These are phyloP conservation scores for Mallotus repandus DNA, from an alignment of 441 rosid genomes.

Conservation along the genomic window DNA sequence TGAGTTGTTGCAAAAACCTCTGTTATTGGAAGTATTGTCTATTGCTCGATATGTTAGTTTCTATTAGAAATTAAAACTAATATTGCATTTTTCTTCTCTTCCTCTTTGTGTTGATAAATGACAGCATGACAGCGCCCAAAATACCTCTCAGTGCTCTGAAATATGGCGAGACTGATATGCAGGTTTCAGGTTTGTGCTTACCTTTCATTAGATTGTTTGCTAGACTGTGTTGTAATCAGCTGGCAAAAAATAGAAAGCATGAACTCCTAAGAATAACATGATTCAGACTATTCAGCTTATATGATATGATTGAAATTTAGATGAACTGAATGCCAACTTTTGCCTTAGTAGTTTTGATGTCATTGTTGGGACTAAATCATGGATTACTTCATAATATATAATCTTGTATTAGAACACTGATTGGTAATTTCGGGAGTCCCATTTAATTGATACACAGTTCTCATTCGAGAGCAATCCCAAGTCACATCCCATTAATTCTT, in stretches of 20 bases:
- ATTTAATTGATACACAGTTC: too few species aligned
- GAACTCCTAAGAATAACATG: neutral
- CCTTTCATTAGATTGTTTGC: neutral
- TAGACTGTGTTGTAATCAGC: slow-evolving; percentile 7
- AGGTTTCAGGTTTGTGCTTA: slow-evolving; percentile 56
- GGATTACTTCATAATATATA: neutral
- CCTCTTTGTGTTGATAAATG: slow-evolving; percentile 12
- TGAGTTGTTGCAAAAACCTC: neutral
- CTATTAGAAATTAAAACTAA: slow-evolving; percentile 7
- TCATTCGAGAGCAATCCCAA: too few species aligned
- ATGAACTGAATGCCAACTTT: neutral
- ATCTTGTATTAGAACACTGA: neutral
- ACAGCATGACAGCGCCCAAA: slow-evolving; percentile 88
- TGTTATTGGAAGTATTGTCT: neutral
- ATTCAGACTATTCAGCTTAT: neutral
- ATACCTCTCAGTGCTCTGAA: slow-evolving; percentile 73
- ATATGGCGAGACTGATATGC: slow-evolving; percentile 72
- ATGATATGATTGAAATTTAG: neutral
- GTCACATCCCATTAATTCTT: too few species aligned
- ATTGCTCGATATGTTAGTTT: slow-evolving; percentile 8
- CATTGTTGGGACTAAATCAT: neutral
- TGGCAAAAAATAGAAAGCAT: slow-evolving; percentile 7
- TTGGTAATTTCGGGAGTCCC: too few species aligned
- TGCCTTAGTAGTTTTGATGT: neutral
- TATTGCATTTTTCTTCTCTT: slow-evolving; percentile 4